A percentile compares a stretch with the other conserved stretches of the same genome.
Conservation (phyloP, 1,284 basidiomycete species). For the Schizophyllum commune region DNA sequence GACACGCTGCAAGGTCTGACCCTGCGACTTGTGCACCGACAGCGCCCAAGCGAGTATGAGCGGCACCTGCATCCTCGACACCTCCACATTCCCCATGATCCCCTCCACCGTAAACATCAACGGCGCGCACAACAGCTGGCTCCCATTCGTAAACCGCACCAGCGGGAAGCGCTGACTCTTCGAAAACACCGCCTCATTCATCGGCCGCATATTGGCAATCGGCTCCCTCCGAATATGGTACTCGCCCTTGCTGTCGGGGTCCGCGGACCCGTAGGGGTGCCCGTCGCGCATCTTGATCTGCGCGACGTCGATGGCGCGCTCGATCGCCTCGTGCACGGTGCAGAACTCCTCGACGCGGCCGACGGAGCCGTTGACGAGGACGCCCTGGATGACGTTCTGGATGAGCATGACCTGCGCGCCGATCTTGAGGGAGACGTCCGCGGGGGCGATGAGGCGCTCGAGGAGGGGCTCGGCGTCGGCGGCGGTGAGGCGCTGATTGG, state of each 20-base stretch:
- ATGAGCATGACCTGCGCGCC: slow-evolving; percentile 55
- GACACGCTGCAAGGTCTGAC: slow-evolving; percentile 69
- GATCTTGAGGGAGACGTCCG: slow-evolving; percentile 24
- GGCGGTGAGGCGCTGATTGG: slow-evolving; percentile 16
- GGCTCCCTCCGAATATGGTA: neutral
- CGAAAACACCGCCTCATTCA: slow-evolving; percentile 20
- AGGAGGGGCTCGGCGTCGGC: slow-evolving; percentile 17
- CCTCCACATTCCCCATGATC: slow-evolving; percentile 35
- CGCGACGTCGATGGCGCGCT: slow-evolving; percentile 21
- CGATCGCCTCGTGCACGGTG: slow-evolving; percentile 27
- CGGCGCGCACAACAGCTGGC: slow-evolving; percentile 38
- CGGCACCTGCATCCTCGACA: slow-evolving; percentile 42
- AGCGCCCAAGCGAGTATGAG: slow-evolving; percentile 75
- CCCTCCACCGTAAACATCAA: slow-evolving; percentile 43
- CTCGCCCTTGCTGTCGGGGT: neutral
- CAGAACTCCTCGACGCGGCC: slow-evolving; percentile 64
- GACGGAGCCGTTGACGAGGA: slow-evolving; percentile 76
- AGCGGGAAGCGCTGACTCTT: slow-evolving; percentile 38
- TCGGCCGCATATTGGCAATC: slow-evolving; percentile 8
- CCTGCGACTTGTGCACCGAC: slow-evolving; percentile 81
- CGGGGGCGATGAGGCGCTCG: slow-evolving; percentile 21
- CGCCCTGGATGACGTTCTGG: slow-evolving; percentile 52
- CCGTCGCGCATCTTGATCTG: slow-evolving; percentile 10
- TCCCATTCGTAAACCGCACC: slow-evolving; percentile 41
- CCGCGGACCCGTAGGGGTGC: neutral